A percentile compares a stretch with the other conserved stretches of the same genome.
Conservation (phyloP, 1,139 yeast genomes). For the Hanseniaspora uvarum region DNA sequence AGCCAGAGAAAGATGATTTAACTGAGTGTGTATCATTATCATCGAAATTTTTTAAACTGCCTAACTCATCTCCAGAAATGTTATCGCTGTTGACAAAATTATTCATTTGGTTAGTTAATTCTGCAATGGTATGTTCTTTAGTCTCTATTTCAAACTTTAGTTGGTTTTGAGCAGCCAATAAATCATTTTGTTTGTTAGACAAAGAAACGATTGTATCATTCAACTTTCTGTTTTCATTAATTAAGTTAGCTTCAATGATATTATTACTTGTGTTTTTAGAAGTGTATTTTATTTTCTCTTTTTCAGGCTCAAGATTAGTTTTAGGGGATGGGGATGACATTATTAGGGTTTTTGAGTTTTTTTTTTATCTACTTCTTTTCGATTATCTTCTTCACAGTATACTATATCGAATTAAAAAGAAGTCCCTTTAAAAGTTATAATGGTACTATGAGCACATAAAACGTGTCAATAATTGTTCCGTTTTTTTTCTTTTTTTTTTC, state of each 20-base stretch:
- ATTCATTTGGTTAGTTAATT: constrained; percentile 3
- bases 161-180: background rate
- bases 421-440: background rate
- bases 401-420: no score
- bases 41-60: background rate
- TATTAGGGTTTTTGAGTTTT: background rate
- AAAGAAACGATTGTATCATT: constrained; percentile 8
- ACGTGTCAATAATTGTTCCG: background rate
- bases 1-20: constrained; percentile 6
- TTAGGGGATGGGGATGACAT: constrained; percentile 10
- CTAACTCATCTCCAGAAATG: background rate
- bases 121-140: constrained; percentile 5
- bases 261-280: constrained; percentile 27
- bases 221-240: constrained; percentile 3
- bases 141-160: background rate
- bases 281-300: constrained; percentile 45
- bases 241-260: constrained; percentile 2
- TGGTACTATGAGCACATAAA: background rate
- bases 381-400: no score
- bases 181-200: constrained; percentile 13
- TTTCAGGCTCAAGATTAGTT: constrained; percentile 36
- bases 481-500: background rate
- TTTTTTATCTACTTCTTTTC: background rate
- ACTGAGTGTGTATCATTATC: constrained; percentile 10
- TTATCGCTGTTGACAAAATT: constrained; percentile 7